A percentile compares a stretch with the other conserved stretches of the same genome.
These are phyloP conservation scores for Cryptococcus jaspeensis DNA, from an alignment of 1,284 basidiomycete genomes.

Conservation along the genomic window DNA sequence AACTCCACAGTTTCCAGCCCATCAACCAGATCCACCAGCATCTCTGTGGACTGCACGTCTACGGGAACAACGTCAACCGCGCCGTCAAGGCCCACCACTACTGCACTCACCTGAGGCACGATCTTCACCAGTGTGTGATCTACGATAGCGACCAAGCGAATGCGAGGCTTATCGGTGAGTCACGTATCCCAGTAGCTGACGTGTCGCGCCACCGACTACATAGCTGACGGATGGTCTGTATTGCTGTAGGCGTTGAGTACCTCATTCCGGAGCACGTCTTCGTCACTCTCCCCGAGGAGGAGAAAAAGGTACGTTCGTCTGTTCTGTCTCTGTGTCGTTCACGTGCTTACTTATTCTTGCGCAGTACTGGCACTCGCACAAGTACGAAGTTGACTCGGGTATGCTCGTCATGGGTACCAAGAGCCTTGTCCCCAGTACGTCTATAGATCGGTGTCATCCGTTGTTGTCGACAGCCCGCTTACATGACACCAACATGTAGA, in stretches of 20 bases:
- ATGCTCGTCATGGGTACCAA: slow-evolving; percentile 55
- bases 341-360: background rate
- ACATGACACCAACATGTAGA: too few relatives aligned
- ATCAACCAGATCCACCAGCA: slow-evolving; percentile 57
- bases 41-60: slow-evolving; percentile 54
- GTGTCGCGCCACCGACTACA: background rate
- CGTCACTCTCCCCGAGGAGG: slow-evolving; percentile 36
- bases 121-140: slow-evolving; percentile 48
- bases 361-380: slow-evolving; percentile 48
- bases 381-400: slow-evolving; percentile 55
- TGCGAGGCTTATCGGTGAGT: slow-evolving; percentile 44
- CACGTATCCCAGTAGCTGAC: background rate
- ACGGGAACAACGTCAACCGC: slow-evolving; percentile 51
- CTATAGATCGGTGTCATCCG: background rate
- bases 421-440: slow-evolving; percentile 51
- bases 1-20: slow-evolving; percentile 53
- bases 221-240: background rate
- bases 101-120: slow-evolving; percentile 49
- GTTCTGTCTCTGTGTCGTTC: too few relatives aligned
- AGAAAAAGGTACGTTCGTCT: slow-evolving; percentile 44
- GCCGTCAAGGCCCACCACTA: slow-evolving; percentile 55
- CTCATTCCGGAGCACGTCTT: slow-evolving; percentile 49
- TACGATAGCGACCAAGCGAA: slow-evolving; percentile 47
- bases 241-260: slow-evolving; percentile 46
- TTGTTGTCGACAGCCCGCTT: background rate